Conservation (phyloP, 371 early-diverging fungal species). For the Mortierella sp. region DNA sequence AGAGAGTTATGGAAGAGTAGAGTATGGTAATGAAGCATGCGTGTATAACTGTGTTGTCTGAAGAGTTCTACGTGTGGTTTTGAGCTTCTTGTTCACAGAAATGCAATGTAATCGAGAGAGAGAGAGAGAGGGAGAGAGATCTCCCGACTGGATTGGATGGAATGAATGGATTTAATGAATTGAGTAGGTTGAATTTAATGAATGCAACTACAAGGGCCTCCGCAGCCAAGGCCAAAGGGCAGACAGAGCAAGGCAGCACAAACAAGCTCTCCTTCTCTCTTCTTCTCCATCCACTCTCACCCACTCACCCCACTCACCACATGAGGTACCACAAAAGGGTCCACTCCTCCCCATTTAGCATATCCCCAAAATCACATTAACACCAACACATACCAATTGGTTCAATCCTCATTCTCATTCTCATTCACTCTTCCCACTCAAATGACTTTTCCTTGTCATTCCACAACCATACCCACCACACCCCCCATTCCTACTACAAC, state of each 20-base stretch:
- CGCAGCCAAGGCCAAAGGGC: too few species aligned
- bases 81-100: neutral
- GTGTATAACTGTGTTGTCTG: neutral
- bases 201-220: too few species aligned
- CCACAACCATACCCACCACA: neutral
- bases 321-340: slow-evolving; percentile 4
- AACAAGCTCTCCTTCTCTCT: neutral
- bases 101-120: neutral
- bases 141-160: too few species aligned
- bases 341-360: neutral
- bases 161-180: neutral
- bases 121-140: too few species aligned
- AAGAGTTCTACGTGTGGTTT: neutral
- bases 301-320: neutral
- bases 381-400: neutral
- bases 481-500: neutral
- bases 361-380: neutral
- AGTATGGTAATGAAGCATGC: neutral
- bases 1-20: slow-evolving; percentile 1
- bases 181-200: too few species aligned
- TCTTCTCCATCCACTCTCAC: neutral
- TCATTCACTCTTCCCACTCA: slow-evolving; percentile 2
- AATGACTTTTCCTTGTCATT: neutral
- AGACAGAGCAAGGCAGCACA: neutral
- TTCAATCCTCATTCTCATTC: slow-evolving; percentile 8